Conservation (phyloP, 1,284 basidiomycete species). For the Ustilago curta region DNA sequence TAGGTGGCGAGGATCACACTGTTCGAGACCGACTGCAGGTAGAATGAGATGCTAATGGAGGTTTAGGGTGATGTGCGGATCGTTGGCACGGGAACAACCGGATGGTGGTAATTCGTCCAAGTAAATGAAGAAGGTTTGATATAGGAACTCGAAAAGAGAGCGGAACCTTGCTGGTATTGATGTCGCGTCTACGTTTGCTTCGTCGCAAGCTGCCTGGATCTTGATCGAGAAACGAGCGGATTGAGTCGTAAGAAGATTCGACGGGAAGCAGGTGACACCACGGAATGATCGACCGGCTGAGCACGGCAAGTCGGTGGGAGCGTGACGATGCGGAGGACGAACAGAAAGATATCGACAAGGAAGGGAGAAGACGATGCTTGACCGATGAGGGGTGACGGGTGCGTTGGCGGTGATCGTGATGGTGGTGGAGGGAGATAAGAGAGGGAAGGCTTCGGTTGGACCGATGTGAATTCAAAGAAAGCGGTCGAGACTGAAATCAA, state of each 20-base stretch:
- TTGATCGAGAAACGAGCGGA: not conserved
- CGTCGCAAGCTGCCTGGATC: not conserved
- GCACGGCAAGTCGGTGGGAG: not conserved
- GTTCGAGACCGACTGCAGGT: conserved; percentile 13
- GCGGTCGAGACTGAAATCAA: no score
- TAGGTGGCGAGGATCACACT: not conserved
- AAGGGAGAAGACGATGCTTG: not conserved
- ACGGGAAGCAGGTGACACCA: not conserved
- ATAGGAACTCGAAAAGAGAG: no score
- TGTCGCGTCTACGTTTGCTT: not conserved
- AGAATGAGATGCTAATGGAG: not conserved
- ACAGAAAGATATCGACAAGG: not conserved
- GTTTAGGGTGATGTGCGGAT: not conserved
- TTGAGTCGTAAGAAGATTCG: not conserved
- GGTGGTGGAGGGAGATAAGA: no score
- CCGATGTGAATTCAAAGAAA: no score
- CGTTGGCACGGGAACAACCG: not conserved
- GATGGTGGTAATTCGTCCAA: not conserved
- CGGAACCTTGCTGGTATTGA: not conserved
- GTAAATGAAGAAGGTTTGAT: not conserved
- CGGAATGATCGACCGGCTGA: not conserved
- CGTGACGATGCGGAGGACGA: not conserved
- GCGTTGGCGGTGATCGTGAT: no score
- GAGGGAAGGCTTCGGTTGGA: no score
- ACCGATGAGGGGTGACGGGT: no score